Evolutionary conservation across 2,329 filamentous ascomycete genomes (phyloP).

Genomic region (Hypoxylon sp.): DNA sequence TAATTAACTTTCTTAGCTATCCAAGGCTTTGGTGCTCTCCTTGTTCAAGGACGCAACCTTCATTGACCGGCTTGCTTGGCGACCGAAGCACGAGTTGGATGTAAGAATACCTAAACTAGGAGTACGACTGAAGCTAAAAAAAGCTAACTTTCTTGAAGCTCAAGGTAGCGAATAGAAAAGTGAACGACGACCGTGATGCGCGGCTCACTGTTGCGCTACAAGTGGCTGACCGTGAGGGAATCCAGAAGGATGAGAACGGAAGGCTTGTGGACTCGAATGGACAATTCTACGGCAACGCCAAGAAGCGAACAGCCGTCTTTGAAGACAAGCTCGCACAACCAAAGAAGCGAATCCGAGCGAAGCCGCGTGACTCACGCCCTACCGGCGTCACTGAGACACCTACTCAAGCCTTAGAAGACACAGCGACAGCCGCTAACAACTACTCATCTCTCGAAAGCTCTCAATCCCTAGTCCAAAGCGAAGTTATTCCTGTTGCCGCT

Average conservation of each 20-base stretch:
- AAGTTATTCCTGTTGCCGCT: background rate
- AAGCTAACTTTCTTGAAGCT: conserved; percentile 16
- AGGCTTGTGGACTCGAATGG: background rate
- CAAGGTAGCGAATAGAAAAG: conserved; percentile 23
- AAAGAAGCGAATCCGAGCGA: background rate
- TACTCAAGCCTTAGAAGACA: background rate
- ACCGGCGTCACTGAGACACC: background rate
- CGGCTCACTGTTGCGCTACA: background rate
- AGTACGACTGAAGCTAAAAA: background rate
- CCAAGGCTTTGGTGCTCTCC: conserved; percentile 4
- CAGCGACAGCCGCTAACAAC: background rate
- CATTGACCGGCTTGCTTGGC: conserved; percentile 11
- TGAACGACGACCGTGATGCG: conserved; percentile 1
- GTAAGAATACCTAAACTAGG: conserved; percentile 14
- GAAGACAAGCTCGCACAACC: background rate
- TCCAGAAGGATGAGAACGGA: background rate
- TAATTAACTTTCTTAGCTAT: background rate
- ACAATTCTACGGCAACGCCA: background rate
- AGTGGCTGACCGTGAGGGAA: background rate
- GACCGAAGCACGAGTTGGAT: conserved; percentile 6
- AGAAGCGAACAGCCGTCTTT: conserved; percentile 11
- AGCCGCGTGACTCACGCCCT: background rate
- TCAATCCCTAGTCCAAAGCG: background rate
- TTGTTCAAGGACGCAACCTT: conserved; percentile 3
- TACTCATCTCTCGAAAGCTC: background rate